These are phyloP conservation scores for Peronospora destructor DNA, from an alignment of 352 stramenopile species.

Conservation along the genomic window DNA sequence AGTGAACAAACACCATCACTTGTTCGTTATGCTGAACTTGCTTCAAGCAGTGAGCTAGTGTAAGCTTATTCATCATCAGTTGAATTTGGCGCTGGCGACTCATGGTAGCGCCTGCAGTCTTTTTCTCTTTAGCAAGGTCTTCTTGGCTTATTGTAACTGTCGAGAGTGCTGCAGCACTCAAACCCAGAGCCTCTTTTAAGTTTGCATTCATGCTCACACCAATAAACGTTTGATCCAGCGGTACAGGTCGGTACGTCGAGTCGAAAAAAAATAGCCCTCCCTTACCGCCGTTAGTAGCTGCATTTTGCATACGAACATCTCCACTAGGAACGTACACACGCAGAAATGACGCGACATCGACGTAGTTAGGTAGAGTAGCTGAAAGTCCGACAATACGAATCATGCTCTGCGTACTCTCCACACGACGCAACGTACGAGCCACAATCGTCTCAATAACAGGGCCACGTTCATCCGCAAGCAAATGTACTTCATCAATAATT, in stretches of 20 bases:
- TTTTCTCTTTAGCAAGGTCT: slow-evolving; percentile 39
- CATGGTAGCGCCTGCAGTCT: slow-evolving; percentile 34
- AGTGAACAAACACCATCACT: slow-evolving; percentile 99
- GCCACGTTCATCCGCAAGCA: slow-evolving; percentile 96
- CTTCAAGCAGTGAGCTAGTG: slow-evolving; percentile 57
- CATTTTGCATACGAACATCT: slow-evolving; percentile 49
- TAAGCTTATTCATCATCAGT: slow-evolving; percentile 84
- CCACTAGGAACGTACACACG: slow-evolving; percentile 82
- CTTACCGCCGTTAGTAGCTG: slow-evolving; percentile 61
- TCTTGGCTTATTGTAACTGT: slow-evolving; percentile 44
- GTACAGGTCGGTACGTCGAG: slow-evolving; percentile 95
- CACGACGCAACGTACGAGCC: slow-evolving; percentile 94
- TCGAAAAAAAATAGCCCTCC: slow-evolving; percentile 98
- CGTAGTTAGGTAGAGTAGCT: slow-evolving; percentile 98
- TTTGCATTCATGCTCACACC: slow-evolving; percentile 85
- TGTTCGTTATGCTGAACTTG: slow-evolving; percentile 67
- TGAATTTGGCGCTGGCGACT: slow-evolving; percentile 57
- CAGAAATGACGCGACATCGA: slow-evolving; percentile 97
- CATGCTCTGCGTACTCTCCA: slow-evolving; percentile 96
- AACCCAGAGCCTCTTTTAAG: slow-evolving; percentile 52
- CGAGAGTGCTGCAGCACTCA: slow-evolving; percentile 42
- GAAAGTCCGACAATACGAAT: slow-evolving; percentile 97
- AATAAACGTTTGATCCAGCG: slow-evolving; percentile 98
- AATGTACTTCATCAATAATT: slow-evolving; percentile 99
- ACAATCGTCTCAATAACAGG: slow-evolving; percentile 99